Conservation (phyloP, 192 early-diverging fungal species). For the Coemansia sp. region DNA sequence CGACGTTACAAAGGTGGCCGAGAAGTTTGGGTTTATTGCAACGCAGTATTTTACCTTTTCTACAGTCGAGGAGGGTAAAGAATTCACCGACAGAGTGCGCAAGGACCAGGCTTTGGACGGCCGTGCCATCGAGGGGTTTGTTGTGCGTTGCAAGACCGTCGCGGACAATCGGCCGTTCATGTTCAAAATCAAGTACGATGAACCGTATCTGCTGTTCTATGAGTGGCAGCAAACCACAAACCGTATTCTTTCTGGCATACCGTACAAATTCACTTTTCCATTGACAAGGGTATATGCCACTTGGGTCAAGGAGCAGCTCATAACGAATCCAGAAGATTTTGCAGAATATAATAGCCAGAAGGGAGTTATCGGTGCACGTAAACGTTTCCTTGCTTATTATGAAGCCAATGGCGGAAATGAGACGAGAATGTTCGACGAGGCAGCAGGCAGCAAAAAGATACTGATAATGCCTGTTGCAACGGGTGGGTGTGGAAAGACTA, state of each 20-base stretch:
- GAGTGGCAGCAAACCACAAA: constrained; percentile 95
- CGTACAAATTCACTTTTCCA: constrained; percentile 55
- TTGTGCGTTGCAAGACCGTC: constrained; percentile 70
- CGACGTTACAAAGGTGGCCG: constrained; percentile 63
- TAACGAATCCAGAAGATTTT: constrained; percentile 67
- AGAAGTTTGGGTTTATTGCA: constrained; percentile 70
- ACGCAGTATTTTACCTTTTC: constrained; percentile 61
- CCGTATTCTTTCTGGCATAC: constrained; percentile 51
- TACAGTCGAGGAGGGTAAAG: constrained; percentile 62
- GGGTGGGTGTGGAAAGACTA: constrained; percentile 76
- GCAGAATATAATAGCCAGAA: constrained; percentile 63
- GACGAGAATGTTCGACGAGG: constrained; percentile 14
- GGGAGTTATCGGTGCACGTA: constrained; percentile 81
- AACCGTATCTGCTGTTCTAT: constrained; percentile 90
- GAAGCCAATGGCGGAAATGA: constrained; percentile 33
- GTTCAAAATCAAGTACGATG: constrained; percentile 96
- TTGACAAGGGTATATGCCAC: constrained; percentile 71
- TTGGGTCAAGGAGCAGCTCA: constrained; percentile 71
- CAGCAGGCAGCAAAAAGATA: constrained; percentile 13
- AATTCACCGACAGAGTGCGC: constrained; percentile 68
- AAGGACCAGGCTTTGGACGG: constrained; percentile 65
- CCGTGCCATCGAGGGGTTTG: constrained; percentile 89
- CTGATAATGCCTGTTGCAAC: constrained; percentile 75
- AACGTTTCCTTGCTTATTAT: constrained; percentile 70
- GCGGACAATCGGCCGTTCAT: constrained; percentile 44